phyloP scores from a whole-genome alignment of 2,329 filamentous ascomycete genomes.

The Fusarium scirpi region DNA sequence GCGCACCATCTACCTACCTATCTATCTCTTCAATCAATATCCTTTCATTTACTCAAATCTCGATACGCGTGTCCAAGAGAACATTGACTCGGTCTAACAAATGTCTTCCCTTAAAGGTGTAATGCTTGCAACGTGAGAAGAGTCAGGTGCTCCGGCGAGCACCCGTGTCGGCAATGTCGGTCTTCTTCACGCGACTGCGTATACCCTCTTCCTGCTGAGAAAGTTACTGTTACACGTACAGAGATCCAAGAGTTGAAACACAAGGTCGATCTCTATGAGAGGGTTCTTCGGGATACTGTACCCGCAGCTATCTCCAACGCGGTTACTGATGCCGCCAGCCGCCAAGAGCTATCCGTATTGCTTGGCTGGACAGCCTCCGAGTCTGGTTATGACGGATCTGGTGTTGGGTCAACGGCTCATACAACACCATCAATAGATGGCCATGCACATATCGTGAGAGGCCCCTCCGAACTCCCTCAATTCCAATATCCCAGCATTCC shows the following conservation, averaged over 20 bases:
- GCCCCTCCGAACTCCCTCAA: conserved; percentile 23
- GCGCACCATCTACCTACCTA: conserved; percentile 2
- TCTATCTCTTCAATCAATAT: background rate
- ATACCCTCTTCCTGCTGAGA: conserved; percentile 60
- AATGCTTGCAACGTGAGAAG: conserved; percentile 66
- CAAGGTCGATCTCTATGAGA: conserved; percentile 57
- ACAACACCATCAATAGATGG: conserved; percentile 19
- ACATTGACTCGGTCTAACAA: conserved; percentile 21
- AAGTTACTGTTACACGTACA: conserved; percentile 56
- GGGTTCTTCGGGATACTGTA: conserved; percentile 53
- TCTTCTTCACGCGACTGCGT: conserved; percentile 59
- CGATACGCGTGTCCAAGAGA: background rate
- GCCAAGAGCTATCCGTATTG: conserved; percentile 51
- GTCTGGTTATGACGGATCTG: conserved; percentile 22
- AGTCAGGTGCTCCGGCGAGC: conserved; percentile 64
- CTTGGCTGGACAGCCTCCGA: conserved; percentile 42
- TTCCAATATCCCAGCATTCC: conserved; percentile 33
- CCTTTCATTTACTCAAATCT: background rate
- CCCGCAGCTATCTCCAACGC: conserved; percentile 42
- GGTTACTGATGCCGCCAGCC: conserved; percentile 48
- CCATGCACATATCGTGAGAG: conserved; percentile 3
- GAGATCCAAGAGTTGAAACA: conserved; percentile 58
- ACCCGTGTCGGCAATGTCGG: conserved; percentile 61
- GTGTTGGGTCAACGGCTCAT: conserved; percentile 7
- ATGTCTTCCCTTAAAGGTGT: conserved; percentile 53